Conservation (phyloP, 176 grass and related monocot genomes). For the Coix lacrymajobi region DNA sequence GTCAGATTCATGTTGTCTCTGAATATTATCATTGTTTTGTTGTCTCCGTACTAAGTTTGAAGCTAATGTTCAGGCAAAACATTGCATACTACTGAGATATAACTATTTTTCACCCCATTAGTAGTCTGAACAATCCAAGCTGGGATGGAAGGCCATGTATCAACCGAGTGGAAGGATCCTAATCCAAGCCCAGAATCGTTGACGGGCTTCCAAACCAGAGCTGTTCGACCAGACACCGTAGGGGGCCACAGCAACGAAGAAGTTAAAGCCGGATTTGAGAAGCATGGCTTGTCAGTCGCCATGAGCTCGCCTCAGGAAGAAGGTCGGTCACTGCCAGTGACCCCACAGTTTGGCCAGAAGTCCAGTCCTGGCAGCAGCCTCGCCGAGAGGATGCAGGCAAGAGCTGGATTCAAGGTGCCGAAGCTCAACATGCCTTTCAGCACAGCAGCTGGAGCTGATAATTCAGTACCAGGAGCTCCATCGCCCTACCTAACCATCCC, state of each 20-base stretch:
- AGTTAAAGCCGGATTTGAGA: not conserved
- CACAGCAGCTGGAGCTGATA: not conserved
- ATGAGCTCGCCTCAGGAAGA: constrained; percentile 11
- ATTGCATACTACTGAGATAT: not conserved
- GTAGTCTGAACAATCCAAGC: constrained; percentile 9
- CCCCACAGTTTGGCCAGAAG: constrained; percentile 37
- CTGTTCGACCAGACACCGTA: constrained; percentile 24
- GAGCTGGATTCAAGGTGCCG: constrained; percentile 40
- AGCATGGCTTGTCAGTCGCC: constrained; percentile 25
- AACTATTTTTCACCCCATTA: not conserved
- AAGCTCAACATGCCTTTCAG: constrained; percentile 37
- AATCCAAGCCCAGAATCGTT: constrained; percentile 12
- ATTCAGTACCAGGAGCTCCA: constrained; percentile 20
- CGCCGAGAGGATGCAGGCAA: constrained; percentile 53
- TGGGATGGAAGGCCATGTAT: constrained; percentile 38
- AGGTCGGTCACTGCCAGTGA: not conserved
- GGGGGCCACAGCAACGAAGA: constrained; percentile 4
- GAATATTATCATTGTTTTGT: not conserved
- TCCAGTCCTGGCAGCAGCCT: constrained; percentile 26
- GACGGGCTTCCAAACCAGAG: constrained; percentile 23
- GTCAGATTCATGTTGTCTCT: not conserved
- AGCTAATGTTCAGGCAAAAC: not conserved
- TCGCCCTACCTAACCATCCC: constrained; percentile 79
- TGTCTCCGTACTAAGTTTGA: not conserved
- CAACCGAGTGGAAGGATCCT: constrained; percentile 36